Conservation (phyloP, 177 flowering plant species). For the Vitis hybrid region DNA sequence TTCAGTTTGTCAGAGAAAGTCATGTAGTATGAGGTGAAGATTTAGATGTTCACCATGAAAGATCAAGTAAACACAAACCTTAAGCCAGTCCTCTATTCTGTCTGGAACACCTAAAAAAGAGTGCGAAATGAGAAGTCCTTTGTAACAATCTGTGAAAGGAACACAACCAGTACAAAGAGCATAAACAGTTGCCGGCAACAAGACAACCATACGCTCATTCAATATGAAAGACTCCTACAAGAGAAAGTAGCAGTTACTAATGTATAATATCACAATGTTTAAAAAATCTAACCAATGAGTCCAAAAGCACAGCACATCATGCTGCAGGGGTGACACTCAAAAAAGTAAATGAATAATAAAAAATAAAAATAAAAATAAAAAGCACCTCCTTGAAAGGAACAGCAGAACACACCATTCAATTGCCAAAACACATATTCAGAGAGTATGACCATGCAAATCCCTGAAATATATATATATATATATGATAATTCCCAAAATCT, state of each 20-base stretch:
- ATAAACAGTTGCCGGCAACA: constrained; percentile 75
- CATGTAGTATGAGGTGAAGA: constrained; percentile 2
- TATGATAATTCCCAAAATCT: too few species aligned
- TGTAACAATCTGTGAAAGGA: constrained; percentile 25
- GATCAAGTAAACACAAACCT: constrained; percentile 30
- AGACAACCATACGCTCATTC: constrained; percentile 46
- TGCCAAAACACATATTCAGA: neutral
- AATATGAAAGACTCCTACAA: constrained; percentile 48
- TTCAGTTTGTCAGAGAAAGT: constrained; percentile 12
- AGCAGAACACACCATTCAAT: neutral
- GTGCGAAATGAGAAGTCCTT: constrained; percentile 15
- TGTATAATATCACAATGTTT: neutral
- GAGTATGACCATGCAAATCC: neutral
- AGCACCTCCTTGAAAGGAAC: neutral
- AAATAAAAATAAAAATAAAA: neutral
- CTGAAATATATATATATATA: too few species aligned
- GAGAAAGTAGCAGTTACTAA: constrained; percentile 10
- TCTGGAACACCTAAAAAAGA: constrained; percentile 29
- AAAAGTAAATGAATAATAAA: neutral
- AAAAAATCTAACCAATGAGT: neutral
- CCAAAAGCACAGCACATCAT: neutral
- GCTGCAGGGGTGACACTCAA: neutral
- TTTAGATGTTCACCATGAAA: neutral
- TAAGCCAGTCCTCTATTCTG: constrained; percentile 27
- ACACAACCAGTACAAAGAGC: constrained; percentile 73